phyloP scores from a whole-genome alignment of 2,329 filamentous ascomycete species.

The Trichoderma atroviride region DNA sequence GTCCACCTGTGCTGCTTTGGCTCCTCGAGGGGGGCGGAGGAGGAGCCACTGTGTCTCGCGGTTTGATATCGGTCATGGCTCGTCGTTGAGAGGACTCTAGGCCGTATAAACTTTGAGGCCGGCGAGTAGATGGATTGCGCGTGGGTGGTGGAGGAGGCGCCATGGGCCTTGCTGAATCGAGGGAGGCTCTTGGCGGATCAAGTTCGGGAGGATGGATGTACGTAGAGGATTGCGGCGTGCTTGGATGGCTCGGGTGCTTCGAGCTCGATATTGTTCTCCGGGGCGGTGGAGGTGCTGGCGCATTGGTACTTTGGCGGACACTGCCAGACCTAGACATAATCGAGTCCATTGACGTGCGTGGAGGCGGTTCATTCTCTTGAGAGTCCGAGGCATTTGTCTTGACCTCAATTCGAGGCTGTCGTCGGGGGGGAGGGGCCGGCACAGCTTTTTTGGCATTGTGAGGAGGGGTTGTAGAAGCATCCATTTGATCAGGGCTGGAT shows the following conservation, averaged over 20 bases:
- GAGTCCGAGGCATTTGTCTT: constrained; percentile 33
- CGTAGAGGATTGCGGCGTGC: constrained; percentile 30
- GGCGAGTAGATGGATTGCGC: constrained; percentile 48
- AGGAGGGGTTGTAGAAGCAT: background rate
- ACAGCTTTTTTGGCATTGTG: constrained; percentile 45
- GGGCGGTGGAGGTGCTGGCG: constrained; percentile 59
- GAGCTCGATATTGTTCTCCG: constrained; percentile 49
- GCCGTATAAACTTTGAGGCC: constrained; percentile 48
- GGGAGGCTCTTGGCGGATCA: constrained; percentile 29
- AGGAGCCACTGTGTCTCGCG: constrained; percentile 39
- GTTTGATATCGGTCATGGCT: constrained; percentile 36
- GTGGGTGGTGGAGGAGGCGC: constrained; percentile 51
- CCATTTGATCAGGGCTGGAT: constrained; percentile 15
- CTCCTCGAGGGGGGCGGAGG: constrained; percentile 55
- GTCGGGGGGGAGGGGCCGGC: constrained; percentile 56
- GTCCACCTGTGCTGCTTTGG: constrained; percentile 46
- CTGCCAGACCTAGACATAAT: constrained; percentile 51
- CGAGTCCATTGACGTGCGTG: constrained; percentile 56
- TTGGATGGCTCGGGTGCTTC: constrained; percentile 38
- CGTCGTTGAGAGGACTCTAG: constrained; percentile 43
- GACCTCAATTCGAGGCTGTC: constrained; percentile 49
- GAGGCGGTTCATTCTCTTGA: constrained; percentile 44
- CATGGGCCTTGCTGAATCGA: constrained; percentile 28
- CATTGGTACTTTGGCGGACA: constrained; percentile 45
- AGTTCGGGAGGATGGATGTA: constrained; percentile 29